Percentiles rank a stretch among this genome's conserved stretches.
Evolutionary conservation across 345 rosid species (phyloP).

Genomic region (Ceriops tagal): DNA sequence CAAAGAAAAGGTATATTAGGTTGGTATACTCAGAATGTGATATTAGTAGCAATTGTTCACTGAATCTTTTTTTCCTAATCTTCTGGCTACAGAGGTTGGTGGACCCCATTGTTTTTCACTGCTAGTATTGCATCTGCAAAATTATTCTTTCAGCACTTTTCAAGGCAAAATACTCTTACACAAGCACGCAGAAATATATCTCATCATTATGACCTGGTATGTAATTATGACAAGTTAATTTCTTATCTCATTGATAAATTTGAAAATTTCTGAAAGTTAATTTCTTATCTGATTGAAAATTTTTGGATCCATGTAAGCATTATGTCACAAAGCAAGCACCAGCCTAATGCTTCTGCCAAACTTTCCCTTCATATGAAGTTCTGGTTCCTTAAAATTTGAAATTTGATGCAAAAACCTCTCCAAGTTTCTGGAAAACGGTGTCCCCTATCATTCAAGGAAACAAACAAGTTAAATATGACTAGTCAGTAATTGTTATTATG

Average conservation of each 20-base stretch:
- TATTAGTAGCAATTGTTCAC: not conserved
- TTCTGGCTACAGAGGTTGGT: conserved; percentile 70
- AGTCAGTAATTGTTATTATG: no score
- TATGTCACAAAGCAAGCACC: no score
- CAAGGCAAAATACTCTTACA: conserved; percentile 71
- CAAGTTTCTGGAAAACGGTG: no score
- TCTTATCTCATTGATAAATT: not conserved
- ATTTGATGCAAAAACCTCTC: no score
- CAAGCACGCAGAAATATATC: conserved; percentile 94
- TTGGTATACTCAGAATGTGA: not conserved
- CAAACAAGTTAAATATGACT: no score
- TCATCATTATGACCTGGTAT: conserved; percentile 88
- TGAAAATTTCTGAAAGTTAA: not conserved
- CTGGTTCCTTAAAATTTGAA: no score
- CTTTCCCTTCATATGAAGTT: no score
- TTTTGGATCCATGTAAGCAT: not conserved
- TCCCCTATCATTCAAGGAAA: no score
- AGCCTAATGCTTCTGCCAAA: no score
- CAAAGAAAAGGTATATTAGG: conserved; percentile 54
- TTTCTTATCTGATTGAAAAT: not conserved
- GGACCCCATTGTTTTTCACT: conserved; percentile 79
- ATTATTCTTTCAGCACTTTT: conserved; percentile 66
- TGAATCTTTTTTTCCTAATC: not conserved
- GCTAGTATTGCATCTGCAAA: conserved; percentile 76
- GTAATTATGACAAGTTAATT: not conserved